Evolutionary conservation across 1,284 basidiomycete genomes (phyloP), one percentile per base, ranked within the genome.

Genomic region (Ustilago shanxiensis): DNA sequence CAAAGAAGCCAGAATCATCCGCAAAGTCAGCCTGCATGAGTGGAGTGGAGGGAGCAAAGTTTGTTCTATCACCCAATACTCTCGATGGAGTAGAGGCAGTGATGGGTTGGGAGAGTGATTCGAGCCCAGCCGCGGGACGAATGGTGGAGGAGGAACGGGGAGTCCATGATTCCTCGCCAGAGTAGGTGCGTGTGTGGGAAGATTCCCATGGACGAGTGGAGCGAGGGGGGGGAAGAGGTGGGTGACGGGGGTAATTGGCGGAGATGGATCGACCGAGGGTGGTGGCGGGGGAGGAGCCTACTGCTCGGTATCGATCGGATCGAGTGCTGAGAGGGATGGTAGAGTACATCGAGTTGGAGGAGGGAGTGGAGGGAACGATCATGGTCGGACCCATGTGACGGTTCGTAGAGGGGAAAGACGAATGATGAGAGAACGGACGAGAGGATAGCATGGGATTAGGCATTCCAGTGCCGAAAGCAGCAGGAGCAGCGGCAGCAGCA

Each of bases 1-100:
- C 74, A 44, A 82, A 82, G 70, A 79, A 82, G 1, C 80, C 80
- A 14, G 72, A 76, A 60, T 82, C 80, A 37, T 82, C 80, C 20
- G 51, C 33, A 41, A 77, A 72, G 1, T 49, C 47, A 49, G 24
- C 11, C 4, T 9, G 5, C 14, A 49, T 28, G 9, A 49, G 10
- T 5, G 47, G 47, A 6, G 47, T 49, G 14, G 66, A 62, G 18
- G 55, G 13, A 24, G 44, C 41, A n/a, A 71, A 59, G 35, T 69
- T 72, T 18, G 60, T 69, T 6, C 63, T 50, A n/a, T 77, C 74
- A 3, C 66, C 63, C 16, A 77, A 20, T 16, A 77, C 70, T 4
- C 74, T 33, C 24, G 70, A 72, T 2, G 74, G 74, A 1, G 74
- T 77, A 2, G 60, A 67, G 3, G 64, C 58, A 1, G 55, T 49